These are phyloP conservation scores for Globisporangium paddicum DNA, from an alignment of 352 stramenopile species.

Conservation along the genomic window DNA sequence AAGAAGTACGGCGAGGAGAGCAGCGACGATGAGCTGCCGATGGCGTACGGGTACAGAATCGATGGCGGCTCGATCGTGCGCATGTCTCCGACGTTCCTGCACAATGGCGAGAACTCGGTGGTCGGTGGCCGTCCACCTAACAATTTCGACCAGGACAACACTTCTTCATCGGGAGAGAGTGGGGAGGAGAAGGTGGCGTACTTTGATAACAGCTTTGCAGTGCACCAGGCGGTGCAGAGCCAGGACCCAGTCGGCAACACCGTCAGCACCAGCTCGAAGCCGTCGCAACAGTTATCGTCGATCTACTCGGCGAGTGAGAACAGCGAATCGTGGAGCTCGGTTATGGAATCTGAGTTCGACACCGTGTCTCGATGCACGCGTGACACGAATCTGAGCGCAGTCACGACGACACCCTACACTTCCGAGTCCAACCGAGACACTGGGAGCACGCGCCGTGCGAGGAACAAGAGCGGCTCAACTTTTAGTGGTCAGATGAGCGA, in stretches of 20 bases:
- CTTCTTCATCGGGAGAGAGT: conserved; percentile 18
- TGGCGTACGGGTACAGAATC: conserved; percentile 39
- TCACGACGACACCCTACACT: conserved; percentile 34
- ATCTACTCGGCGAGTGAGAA: conserved; percentile 41
- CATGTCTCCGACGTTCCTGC: conserved; percentile 54
- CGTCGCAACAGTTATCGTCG: conserved; percentile 29
- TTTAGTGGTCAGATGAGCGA: conserved; percentile 9
- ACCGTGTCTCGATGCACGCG: conserved; percentile 52
- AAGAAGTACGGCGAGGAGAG: conserved; percentile 51
- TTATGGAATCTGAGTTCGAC: conserved; percentile 61
- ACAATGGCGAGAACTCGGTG: conserved; percentile 30
- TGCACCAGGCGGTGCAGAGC: conserved; percentile 11
- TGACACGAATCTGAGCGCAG: conserved; percentile 61
- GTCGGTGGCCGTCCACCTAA: conserved; percentile 16
- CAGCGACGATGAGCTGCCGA: conserved; percentile 39
- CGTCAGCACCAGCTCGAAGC: conserved; percentile 15
- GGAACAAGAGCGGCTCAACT: not conserved
- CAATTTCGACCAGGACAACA: conserved; percentile 9
- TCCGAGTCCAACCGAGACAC: conserved; percentile 23
- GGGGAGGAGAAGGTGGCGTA: conserved; percentile 14
- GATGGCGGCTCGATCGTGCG: conserved; percentile 34
- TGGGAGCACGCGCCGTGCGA: not conserved
- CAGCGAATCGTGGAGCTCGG: conserved; percentile 73
- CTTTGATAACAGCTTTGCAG: conserved; percentile 12
- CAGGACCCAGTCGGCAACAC: conserved; percentile 5